These are phyloP conservation scores for Claviceps digitariae DNA, from an alignment of 2,329 filamentous ascomycete species.

Conservation along the genomic window DNA sequence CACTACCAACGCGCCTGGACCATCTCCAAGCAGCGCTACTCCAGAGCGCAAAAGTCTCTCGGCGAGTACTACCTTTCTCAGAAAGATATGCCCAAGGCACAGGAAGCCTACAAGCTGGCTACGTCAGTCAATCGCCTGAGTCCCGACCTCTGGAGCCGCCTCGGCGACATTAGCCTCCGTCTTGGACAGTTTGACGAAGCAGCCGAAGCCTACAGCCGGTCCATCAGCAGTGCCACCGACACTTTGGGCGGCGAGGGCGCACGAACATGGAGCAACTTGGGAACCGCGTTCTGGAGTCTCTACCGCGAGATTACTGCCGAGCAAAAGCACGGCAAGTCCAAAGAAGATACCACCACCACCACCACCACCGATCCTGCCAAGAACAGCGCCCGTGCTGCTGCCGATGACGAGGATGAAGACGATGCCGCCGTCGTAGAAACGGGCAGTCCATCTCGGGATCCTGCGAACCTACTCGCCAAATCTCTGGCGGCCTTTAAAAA, in stretches of 20 bases:
- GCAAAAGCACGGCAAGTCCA: conserved; percentile 16
- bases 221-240: conserved; percentile 50
- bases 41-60: conserved; percentile 75
- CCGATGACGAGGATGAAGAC: conserved; percentile 15
- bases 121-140: conserved; percentile 70
- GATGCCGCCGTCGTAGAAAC: conserved; percentile 11
- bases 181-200: conserved; percentile 65
- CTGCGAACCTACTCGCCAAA: conserved; percentile 52
- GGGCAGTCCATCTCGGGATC: conserved; percentile 26
- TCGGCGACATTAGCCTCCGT: conserved; percentile 78
- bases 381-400: background rate
- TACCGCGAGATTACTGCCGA: conserved; percentile 40
- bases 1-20: conserved; percentile 84
- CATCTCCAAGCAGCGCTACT: conserved; percentile 66
- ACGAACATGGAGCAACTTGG: conserved; percentile 89
- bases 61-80: conserved; percentile 61
- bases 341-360: conserved; percentile 10
- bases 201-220: conserved; percentile 68
- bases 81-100: conserved; percentile 55
- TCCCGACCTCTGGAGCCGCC: conserved; percentile 72
- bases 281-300: conserved; percentile 63
- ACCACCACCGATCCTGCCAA: too few species aligned
- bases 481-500: conserved; percentile 77
- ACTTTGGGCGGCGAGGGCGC: conserved; percentile 73
- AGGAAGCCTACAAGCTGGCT: conserved; percentile 65